Percentiles rank a stretch among this genome's conserved stretches.
These are phyloP conservation scores for Boletellus sp. DNA, from an alignment of 1,284 basidiomycete genomes.

Conservation along the genomic window DNA sequence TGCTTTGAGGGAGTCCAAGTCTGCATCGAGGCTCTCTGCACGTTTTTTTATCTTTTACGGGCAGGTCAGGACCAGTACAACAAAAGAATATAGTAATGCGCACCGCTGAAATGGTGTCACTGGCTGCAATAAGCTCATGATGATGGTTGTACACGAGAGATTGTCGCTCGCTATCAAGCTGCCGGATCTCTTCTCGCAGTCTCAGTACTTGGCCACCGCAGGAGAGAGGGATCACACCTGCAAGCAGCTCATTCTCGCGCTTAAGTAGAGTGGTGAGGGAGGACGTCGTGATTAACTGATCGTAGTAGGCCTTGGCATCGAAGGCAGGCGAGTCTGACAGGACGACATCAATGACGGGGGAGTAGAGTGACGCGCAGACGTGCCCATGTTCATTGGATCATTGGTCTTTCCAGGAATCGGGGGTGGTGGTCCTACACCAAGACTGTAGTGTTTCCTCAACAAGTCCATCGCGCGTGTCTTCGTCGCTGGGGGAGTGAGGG, in stretches of 20 bases:
- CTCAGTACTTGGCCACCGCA: slow-evolving; percentile 12
- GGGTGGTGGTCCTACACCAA: slow-evolving; percentile 67
- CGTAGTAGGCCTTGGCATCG: slow-evolving; percentile 78
- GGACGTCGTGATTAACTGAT: slow-evolving; percentile 78
- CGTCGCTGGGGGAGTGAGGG: slow-evolving; percentile 20
- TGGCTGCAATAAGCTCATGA: slow-evolving; percentile 89
- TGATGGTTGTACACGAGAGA: slow-evolving; percentile 93
- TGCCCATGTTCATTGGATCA: slow-evolving; percentile 82
- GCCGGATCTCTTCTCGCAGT: slow-evolving; percentile 65
- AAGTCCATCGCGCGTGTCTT: slow-evolving; percentile 76
- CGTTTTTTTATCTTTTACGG: slow-evolving; percentile 72
- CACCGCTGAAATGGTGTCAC: slow-evolving; percentile 85
- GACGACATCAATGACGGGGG: slow-evolving; percentile 7
- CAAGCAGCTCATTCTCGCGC: slow-evolving; percentile 73
- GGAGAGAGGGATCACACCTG: slow-evolving; percentile 39
- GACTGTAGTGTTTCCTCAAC: slow-evolving; percentile 78
- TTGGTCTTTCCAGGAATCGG: slow-evolving; percentile 49
- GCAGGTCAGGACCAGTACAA: background rate
- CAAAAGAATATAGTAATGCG: slow-evolving; percentile 21
- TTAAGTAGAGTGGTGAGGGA: slow-evolving; percentile 69
- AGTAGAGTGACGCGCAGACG: background rate
- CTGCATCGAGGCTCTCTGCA: slow-evolving; percentile 76
- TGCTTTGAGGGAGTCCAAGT: slow-evolving; percentile 74
- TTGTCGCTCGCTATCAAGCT: slow-evolving; percentile 85
- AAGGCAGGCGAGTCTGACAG: slow-evolving; percentile 72